phyloP scores from a whole-genome alignment of 192 early-diverging fungal genomes.

The Backusella mclennaniae region DNA sequence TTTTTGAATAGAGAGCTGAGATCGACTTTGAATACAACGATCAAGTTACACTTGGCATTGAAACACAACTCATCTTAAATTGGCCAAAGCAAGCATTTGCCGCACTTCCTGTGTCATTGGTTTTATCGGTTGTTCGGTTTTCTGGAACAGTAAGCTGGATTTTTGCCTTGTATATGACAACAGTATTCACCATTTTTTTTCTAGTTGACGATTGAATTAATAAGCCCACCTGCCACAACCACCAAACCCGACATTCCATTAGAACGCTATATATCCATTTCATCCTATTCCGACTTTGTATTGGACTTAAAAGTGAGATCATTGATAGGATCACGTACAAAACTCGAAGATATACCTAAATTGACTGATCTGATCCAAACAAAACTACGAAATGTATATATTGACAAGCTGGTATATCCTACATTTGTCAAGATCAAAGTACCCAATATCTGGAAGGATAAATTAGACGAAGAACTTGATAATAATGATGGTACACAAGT shows the following conservation, averaged over 20 bases:
- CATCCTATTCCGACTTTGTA: conserved; percentile 62
- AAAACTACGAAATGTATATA: conserved; percentile 64
- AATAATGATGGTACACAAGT: background rate
- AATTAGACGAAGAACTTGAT: background rate
- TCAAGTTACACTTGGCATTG: conserved; percentile 90
- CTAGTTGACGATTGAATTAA: conserved; percentile 50
- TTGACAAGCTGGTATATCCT: conserved; percentile 76
- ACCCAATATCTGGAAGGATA: conserved; percentile 55
- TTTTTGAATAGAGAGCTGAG: conserved; percentile 56
- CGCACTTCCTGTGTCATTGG: conserved; percentile 87
- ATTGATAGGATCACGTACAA: conserved; percentile 91
- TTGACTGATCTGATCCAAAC: conserved; percentile 82
- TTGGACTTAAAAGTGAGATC: conserved; percentile 90
- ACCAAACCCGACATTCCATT: conserved; percentile 29
- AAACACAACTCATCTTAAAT: conserved; percentile 91
- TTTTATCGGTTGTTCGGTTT: conserved; percentile 84
- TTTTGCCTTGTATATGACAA: conserved; percentile 3
- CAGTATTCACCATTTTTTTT: conserved; percentile 20
- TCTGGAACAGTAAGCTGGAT: conserved; percentile 72
- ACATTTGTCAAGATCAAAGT: conserved; percentile 64
- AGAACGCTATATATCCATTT: conserved; percentile 53
- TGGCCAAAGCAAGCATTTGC: conserved; percentile 91
- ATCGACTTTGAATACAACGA: conserved; percentile 87
- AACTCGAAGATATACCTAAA: conserved; percentile 95
- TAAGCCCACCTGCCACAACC: conserved; percentile 31